Evolutionary conservation across 371 early-diverging fungal genomes (phyloP).

Genomic region (Coemansia sp.): DNA sequence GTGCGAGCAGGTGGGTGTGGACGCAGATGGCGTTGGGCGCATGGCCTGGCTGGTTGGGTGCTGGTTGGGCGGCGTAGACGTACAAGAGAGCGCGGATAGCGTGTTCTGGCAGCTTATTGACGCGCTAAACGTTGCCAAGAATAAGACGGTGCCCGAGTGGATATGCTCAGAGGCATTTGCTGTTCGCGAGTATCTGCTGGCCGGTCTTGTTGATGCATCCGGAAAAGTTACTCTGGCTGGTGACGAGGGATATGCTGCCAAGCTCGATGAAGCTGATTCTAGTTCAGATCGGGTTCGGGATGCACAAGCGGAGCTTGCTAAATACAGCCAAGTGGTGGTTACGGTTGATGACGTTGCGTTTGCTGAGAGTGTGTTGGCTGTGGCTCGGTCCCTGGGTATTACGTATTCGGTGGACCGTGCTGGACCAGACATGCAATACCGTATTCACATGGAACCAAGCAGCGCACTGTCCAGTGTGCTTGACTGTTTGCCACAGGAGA

Average conservation of each 20-base stretch:
- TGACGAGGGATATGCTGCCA: neutral
- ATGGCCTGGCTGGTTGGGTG: constrained; percentile 11
- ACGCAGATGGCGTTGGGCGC: neutral
- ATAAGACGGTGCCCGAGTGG: constrained; percentile 10
- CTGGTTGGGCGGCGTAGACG: constrained; percentile 3
- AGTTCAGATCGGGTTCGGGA: constrained; percentile 4
- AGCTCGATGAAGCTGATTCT: too few species aligned
- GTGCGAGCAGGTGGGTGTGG: constrained; percentile 1
- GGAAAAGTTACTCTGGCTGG: neutral
- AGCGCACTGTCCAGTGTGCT: constrained; percentile 27
- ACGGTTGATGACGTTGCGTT: neutral
- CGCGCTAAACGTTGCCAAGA: neutral
- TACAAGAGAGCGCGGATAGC: neutral
- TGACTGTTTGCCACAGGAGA: too few species aligned
- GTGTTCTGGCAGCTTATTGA: neutral
- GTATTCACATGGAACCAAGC: constrained; percentile 5
- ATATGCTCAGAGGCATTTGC: constrained; percentile 1
- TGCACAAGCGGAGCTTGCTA: neutral
- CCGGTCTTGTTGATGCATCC: constrained; percentile 13
- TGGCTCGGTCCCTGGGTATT: constrained; percentile 40
- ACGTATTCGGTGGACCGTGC: neutral
- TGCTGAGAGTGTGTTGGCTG: neutral
- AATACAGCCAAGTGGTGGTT: neutral
- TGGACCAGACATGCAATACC: neutral
- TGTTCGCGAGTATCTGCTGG: constrained; percentile 29